Evolutionary conservation across 2,329 filamentous ascomycete genomes (phyloP).

Genomic region (Cladobotryum protrusum): DNA sequence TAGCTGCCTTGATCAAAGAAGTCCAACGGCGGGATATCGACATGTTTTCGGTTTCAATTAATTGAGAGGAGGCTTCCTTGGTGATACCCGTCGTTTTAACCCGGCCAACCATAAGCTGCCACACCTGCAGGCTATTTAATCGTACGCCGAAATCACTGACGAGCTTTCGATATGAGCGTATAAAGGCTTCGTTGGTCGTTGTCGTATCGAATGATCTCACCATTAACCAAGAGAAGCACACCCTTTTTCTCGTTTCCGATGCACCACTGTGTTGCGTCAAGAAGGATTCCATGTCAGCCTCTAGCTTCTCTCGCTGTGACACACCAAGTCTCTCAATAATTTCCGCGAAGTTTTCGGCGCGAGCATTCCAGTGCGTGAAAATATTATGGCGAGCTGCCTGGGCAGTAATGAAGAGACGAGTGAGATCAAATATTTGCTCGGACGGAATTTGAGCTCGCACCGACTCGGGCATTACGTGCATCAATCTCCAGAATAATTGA

Average conservation of each 20-base stretch:
- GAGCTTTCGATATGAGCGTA: constrained; percentile 5
- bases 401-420: constrained; percentile 11
- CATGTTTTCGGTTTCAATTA: constrained; percentile 10
- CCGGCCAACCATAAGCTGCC: constrained; percentile 17
- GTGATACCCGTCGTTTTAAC: constrained; percentile 10
- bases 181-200: constrained; percentile 12
- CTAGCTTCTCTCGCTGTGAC: constrained; percentile 9
- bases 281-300: constrained; percentile 10
- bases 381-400: constrained; percentile 17
- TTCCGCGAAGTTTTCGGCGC: constrained; percentile 15
- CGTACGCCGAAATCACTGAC: background rate
- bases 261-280: constrained; percentile 10
- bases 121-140: constrained; percentile 16
- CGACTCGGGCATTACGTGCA: constrained; percentile 14
- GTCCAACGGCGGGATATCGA: constrained; percentile 17
- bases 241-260: constrained; percentile 6
- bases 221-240: constrained; percentile 19
- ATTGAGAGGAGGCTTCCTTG: background rate
- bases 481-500: constrained; percentile 14
- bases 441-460: constrained; percentile 11
- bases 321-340: constrained; percentile 11
- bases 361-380: constrained; percentile 12
- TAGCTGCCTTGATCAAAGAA: constrained; percentile 9
- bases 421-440: constrained; percentile 11
- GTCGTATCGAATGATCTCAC: constrained; percentile 15